Evolutionary conservation across 805 yeast genomes (phyloP), one percentile per base, ranked within the genome.

Genomic region (Ogataea glucozyma): DNA sequence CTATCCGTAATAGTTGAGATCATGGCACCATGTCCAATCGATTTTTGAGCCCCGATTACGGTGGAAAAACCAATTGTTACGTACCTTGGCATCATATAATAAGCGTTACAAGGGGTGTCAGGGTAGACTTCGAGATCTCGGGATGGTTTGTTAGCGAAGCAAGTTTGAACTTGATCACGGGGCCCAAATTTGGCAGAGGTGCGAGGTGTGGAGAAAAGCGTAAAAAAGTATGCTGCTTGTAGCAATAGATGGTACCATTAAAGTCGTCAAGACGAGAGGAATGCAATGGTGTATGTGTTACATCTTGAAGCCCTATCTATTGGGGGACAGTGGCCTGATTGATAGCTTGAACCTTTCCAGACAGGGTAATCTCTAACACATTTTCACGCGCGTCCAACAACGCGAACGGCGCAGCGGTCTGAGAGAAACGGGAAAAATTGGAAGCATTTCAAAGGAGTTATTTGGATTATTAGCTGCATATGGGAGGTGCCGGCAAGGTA

Each of bases 191-290:
- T 32, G 31, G 17, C 38, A 43, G 42, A 19, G 50, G 50, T 46
- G 50, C 39, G 47, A 46, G 50, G 50, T 46, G 50, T 46, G 17
- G 17, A 9, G 9, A 14, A 31, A 32, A 13, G 4, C 6, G 1
- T 4, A 13, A 0, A 6, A 11, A 4, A 6, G 3, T 2, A 16
- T 2, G 10, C 22, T 7, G 6, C 17, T 7, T 23, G 24, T 4
- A 10, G n/a, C 4, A 3, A 18, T 17, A 24, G 24, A 3, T 23
- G 22, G 13, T 18, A 21, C n/a, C 10, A 13, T 12, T 23, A 6
- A 10, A 33, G 6, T 33, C 13, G 3, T n/a, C 37, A 5, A 6
- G 23, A 2, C 7, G n/a, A 10, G 20, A 13, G 10, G 26, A 33
- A 6, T 12, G 10, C 6, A 33, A 33, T 4, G 4, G 6, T 12